Evolutionary conservation across 352 stramenopile species (phyloP), one percentile per base, ranked within the genome.

Genomic region (Plasmopara halstedii): DNA sequence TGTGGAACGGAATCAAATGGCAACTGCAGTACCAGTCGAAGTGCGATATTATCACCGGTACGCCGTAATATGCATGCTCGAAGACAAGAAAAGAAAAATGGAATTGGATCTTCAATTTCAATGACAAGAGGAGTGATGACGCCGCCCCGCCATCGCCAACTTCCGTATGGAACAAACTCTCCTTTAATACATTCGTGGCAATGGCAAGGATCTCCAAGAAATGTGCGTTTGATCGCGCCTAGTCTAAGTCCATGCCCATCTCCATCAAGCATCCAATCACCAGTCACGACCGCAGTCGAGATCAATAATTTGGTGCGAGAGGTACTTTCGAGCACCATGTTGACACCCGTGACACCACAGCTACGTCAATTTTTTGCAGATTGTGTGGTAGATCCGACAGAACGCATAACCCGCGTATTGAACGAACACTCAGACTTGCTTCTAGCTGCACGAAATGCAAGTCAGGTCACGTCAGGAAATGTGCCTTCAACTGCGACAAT

Each of bases 281-380:
- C 83, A 1, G 74, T 94, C 4, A 85, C 73, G 6, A 71, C 80
- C 0, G 83, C 83, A 20, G 72, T 94, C 2, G 80, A 94, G 46
- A 92, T 74, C 14, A 90, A 67, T 60, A 83, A 77, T 19, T 94
- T 80, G 80, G 66, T 94, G 21, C 75, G 83, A 29, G 75, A 86
- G 42, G 82, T 64, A 1, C 50, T 90, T 25, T 56, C 50, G n/a
- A 56, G 35, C 22, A 58, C 48, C 42, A 65, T 62, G 4, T 42
- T 64, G 17, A 65, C 46, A 2, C 63, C 50, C 15, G 47, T 86
- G 4, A 73, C 62, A 1, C 62, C 62, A 6, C 58, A 79, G 23
- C 75, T 89, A 27, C 50, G 62, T 42, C 26, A 44, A 6, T 83
- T 87, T 45, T 89, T 89, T 34, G 55, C 61, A 7, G 71, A 84